Evolutionary conservation across 75 land plant species (phyloP), one percentile per base, ranked within the genome.

Genomic region (Picea sitchensis): DNA sequence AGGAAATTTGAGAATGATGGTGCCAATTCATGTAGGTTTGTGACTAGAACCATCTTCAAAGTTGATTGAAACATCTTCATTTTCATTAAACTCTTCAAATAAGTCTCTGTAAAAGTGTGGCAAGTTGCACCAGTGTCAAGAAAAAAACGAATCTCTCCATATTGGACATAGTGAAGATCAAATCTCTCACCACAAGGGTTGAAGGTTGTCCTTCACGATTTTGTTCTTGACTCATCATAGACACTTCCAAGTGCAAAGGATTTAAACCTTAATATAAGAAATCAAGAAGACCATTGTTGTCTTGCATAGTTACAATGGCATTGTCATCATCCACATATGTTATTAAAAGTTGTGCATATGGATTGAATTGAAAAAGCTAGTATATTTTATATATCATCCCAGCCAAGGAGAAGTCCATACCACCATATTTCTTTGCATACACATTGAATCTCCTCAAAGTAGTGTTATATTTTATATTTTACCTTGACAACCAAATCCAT

Each of bases 241-340:
- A 71, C 21, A 90, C 93, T 73, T 77, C 73, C 56, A 95, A 82
- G 59, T n/a, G n/a, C n/a, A n/a, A n/a, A n/a, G n/a, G n/a, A n/a
- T n/a, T n/a, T n/a, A n/a, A n/a, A n/a, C n/a, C 92, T 83, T 95
- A 95, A 13, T 32, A 3, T 12, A 78, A 74, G 57, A 91, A 92
- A 85, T 95, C 98, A 80, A 12, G 58, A 23, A 95, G 87, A 75
- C 93, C 98, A 57, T 82, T 77, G 78, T 93, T 90, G 71, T 90
- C 87, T 77, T 77, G 87, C 73, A 95, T 84, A 15, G 90, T 82
- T 0, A 95, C 90, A n/a, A 80, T 75, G 76, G 93, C 98, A 59
- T 81, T 83, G 59, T 95, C 96, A 78, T 84, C 88, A 84, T 95
- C 98, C 41, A 80, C 82, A 73, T 95, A 95, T 0, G 92, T 93